Conservation (phyloP, 257 asterid species). For the Asclepias syriaca region DNA sequence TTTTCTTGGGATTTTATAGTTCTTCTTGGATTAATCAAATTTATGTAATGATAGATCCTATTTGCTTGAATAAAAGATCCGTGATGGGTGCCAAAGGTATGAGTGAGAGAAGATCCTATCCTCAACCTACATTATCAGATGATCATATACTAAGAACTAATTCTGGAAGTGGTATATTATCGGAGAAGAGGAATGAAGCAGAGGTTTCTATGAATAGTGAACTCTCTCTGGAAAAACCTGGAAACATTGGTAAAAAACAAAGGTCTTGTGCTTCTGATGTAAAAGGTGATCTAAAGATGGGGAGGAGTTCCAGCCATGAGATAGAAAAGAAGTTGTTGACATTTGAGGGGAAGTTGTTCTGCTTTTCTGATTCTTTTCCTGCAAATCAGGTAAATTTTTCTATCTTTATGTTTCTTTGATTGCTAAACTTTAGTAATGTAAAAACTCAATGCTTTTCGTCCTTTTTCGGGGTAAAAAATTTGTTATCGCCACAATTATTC, state of each 20-base stretch:
- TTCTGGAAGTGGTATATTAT: conserved; percentile 30
- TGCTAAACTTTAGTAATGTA: neutral
- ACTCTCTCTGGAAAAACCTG: conserved; percentile 18
- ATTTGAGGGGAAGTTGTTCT: conserved; percentile 61
- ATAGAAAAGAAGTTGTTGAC: conserved; percentile 29
- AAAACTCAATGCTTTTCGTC: neutral
- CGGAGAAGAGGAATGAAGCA: conserved; percentile 32
- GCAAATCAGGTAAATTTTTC: conserved; percentile 59
- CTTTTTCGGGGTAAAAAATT: neutral
- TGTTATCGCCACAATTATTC: neutral
- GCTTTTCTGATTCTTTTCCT: conserved; percentile 78
- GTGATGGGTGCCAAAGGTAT: conserved; percentile 27
- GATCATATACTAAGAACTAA: conserved; percentile 25
- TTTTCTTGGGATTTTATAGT: conserved; percentile 4
- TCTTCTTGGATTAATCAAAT: conserved; percentile 2
- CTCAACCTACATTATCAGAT: conserved; percentile 28
- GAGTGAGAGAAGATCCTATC: conserved; percentile 43
- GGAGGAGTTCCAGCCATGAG: conserved; percentile 35
- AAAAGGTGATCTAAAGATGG: conserved; percentile 37
- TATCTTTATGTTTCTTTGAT: neutral
- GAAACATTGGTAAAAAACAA: conserved; percentile 17
- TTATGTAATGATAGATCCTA: conserved; percentile 41
- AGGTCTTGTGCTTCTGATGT: conserved; percentile 32
- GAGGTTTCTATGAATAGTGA: conserved; percentile 16
- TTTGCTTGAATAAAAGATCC: conserved; percentile 33